A percentile compares a stretch with the other conserved stretches of the same genome.
Conservation (phyloP, 2,329 filamentous ascomycete genomes). For the Aspergillus piperis region DNA sequence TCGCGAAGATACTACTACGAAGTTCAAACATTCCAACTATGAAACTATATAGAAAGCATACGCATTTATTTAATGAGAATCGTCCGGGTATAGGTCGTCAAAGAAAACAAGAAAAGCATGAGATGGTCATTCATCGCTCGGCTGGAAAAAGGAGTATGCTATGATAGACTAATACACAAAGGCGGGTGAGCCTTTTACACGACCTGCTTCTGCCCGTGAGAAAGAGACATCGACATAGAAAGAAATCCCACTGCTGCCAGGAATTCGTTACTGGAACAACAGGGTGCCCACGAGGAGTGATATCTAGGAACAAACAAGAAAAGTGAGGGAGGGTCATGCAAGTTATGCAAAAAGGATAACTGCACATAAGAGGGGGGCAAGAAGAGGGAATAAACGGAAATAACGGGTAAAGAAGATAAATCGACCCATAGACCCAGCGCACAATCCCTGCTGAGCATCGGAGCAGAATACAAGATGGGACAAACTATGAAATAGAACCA, state of each 20-base stretch:
- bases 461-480: conserved; percentile 17
- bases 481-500: conserved; percentile 14
- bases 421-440: conserved; percentile 14
- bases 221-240: conserved; percentile 27
- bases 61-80: not conserved
- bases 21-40: not conserved
- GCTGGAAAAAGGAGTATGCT: conserved; percentile 25
- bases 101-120: conserved; percentile 3
- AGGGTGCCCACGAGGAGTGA: conserved; percentile 17
- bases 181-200: conserved; percentile 21
- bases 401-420: conserved; percentile 20
- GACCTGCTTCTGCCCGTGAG: conserved; percentile 24
- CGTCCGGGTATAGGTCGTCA: not conserved
- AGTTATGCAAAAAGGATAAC: conserved; percentile 31
- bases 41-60: not conserved
- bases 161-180: conserved; percentile 33
- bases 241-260: conserved; percentile 25
- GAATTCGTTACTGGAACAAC: conserved; percentile 30
- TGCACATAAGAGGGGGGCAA: conserved; percentile 23
- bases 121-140: conserved; percentile 27
- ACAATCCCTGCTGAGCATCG: conserved; percentile 10
- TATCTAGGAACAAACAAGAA: conserved; percentile 16
- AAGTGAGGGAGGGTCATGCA: conserved; percentile 26
- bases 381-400: conserved; percentile 2
- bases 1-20: not conserved